Evolutionary conservation across 2,329 filamentous ascomycete species (phyloP).

Genomic region (Pseudogymnoascus sp.): DNA sequence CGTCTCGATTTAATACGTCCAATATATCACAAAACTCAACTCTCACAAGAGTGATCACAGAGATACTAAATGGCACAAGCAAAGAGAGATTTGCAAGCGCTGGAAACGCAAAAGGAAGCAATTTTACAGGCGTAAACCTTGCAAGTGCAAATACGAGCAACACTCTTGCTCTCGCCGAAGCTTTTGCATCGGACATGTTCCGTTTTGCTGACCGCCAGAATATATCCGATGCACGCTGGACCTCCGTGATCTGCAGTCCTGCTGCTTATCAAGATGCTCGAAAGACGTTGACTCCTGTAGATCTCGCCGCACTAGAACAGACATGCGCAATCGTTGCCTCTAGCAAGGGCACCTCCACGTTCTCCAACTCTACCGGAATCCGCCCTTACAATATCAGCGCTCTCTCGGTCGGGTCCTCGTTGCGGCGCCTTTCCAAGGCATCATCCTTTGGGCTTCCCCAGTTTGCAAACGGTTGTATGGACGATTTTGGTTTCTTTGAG

Average conservation of each 20-base stretch:
- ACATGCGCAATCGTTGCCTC: background rate
- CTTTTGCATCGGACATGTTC: background rate
- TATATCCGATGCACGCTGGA: background rate
- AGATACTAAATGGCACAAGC: background rate
- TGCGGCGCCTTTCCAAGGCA: background rate
- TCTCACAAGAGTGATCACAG: background rate
- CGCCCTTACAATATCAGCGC: background rate
- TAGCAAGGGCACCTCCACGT: background rate
- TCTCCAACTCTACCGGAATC: background rate
- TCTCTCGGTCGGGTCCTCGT: background rate
- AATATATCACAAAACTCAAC: background rate
- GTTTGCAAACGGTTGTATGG: background rate
- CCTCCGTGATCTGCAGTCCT: background rate
- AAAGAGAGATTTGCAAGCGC: background rate
- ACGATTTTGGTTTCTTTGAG: conserved; percentile 2
- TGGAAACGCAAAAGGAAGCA: background rate
- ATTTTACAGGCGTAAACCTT: background rate
- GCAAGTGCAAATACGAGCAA: background rate
- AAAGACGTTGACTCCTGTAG: background rate
- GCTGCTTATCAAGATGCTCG: background rate
- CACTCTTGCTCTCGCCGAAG: background rate
- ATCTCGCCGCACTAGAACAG: background rate
- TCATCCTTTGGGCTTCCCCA: background rate
- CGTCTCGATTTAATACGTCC: background rate
- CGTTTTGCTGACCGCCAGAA: background rate